Base-by-base conservation (phyloP, 768 basidiomycete species). In the Lentinula boryana region DNA sequence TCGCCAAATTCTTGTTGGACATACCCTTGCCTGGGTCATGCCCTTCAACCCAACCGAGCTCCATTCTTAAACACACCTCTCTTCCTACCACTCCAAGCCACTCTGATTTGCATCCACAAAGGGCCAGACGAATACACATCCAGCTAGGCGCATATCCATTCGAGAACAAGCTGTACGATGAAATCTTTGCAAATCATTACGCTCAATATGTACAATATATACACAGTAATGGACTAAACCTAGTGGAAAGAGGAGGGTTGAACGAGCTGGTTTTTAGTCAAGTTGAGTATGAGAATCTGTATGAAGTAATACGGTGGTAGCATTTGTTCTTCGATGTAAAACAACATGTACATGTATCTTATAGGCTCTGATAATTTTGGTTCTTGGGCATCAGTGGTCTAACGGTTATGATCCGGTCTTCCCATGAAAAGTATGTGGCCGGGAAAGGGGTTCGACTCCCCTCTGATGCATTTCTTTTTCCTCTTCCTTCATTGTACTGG, bases 381-480 rank as follows among this genome's bases (percentile, higher is more conserved):
- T 9, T 27, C 2, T 15, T 8, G 5, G 9, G 54, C 54, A 56
- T 35, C 54, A 56, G 54, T 56, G 54, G 54, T 56, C 54, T 56
- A 56, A 56, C 54, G 54, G 54, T 56, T 56, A 56, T 56, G 54
- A 56, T 56, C 54, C 54, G 54, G 54, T 56, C 54, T 56, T 56
- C 54, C 54, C 54, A 56, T 50, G n/a, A n/a, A 8, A 48, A 48
- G n/a, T 13, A 5, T 32, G 1, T 56, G 54, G 54, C 54, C 54
- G 54, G 54, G 54, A 56, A 56, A 56, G 54, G 54, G 54, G 54
- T 56, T 56, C 54, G 54, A 56, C 54, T 56, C 54, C 54, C 54
- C 54, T 56, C 54, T 56, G 54, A 35, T 56, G 54, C 54, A 56
- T 56, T 15, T 51, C 5, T 52, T 5, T 5, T 27, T 4, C 4